These are phyloP conservation scores for Saitozyma podzolica DNA, from an alignment of 768 basidiomycete genomes.

Conservation along the genomic window DNA sequence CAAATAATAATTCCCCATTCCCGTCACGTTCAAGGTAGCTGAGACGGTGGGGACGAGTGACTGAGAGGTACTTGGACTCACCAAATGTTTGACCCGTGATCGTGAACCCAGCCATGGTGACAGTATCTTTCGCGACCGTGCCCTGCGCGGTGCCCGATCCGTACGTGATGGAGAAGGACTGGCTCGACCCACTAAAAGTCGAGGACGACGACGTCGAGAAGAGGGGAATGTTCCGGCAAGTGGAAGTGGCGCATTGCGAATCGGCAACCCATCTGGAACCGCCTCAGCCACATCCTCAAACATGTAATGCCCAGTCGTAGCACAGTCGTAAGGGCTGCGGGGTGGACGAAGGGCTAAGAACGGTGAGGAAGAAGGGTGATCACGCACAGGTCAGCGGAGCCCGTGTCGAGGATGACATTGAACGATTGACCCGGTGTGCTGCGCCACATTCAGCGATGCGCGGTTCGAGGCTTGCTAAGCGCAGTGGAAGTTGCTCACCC, in stretches of 20 bases:
- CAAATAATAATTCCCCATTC: too few species aligned
- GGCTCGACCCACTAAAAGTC: conserved; percentile 27
- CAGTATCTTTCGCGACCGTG: conserved; percentile 66
- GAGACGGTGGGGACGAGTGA: too few species aligned
- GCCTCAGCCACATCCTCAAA: too few species aligned
- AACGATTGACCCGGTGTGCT: conserved; percentile 80
- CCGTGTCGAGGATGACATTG: conserved; percentile 87
- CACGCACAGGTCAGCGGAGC: conserved; percentile 67
- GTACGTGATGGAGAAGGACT: conserved; percentile 53
- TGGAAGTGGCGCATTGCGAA: conserved; percentile 63
- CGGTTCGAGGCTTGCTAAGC: neutral
- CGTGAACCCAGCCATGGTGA: conserved; percentile 86
- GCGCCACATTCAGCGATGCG: conserved; percentile 47
- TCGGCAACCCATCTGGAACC: conserved; percentile 55
- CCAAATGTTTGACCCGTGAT: conserved; percentile 78
- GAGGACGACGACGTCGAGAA: conserved; percentile 41
- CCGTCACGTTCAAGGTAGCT: too few species aligned
- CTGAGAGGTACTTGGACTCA: too few species aligned
- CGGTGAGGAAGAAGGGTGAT: too few species aligned
- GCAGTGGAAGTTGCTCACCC: conserved; percentile 22
- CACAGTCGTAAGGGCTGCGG: too few species aligned
- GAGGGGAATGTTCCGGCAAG: conserved; percentile 44
- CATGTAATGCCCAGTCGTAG: too few species aligned
- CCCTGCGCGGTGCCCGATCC: conserved; percentile 79
- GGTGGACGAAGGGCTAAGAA: too few species aligned